Base-by-base conservation (phyloP, 345 rosid species). In the Acer negundo region DNA sequence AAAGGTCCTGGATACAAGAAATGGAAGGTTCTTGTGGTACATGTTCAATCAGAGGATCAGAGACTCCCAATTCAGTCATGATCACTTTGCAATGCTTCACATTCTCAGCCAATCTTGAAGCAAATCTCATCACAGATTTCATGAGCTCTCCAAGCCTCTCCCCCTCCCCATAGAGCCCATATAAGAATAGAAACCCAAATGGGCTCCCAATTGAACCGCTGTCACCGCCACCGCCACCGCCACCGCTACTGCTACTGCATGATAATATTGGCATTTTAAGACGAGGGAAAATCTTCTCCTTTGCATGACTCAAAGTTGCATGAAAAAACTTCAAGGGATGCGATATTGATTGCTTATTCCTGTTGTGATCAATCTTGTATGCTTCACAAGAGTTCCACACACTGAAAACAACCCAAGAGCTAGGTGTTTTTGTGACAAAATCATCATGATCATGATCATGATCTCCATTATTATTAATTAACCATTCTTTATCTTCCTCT, bases 361-460 rank as follows among this genome's bases (percentile, higher is more conserved):
- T 35, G 6, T 4, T 35, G 38, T 35, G 38, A 35, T 35, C 38
- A 35, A 82, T 75, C 62, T 82, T 80, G 74, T 78, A 79, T 35
- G 89, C 79, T 22, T 87, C 83, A 49, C 89, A 83, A n/a, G 90
- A 87, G 67, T 83, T 87, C 93, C 93, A 89, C 38, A 89, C 66
- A 81, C 93, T 87, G 38, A 89, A 89, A 17, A 87, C 72, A 8
- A 75, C 78, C 90, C 88, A 84, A 58, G 89, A 82, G 42, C 80
- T 67, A 47, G 89, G 87, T 40, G 75, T 78, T 38, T 75, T 75
- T 19, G 42, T 58, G 1, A 62, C 28, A 22, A 69, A 26, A n/a
- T 80, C 38, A 35, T 4, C 38, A 28, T 28, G 31, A 28, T 28
- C 31, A 28, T 28, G 31, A 28, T 28, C 31, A 28, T 28, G n/a